Evolutionary conservation across 805 yeast species (phyloP), one percentile per base, ranked within the genome.

Genomic region (Saccharomycopsis sp.): DNA sequence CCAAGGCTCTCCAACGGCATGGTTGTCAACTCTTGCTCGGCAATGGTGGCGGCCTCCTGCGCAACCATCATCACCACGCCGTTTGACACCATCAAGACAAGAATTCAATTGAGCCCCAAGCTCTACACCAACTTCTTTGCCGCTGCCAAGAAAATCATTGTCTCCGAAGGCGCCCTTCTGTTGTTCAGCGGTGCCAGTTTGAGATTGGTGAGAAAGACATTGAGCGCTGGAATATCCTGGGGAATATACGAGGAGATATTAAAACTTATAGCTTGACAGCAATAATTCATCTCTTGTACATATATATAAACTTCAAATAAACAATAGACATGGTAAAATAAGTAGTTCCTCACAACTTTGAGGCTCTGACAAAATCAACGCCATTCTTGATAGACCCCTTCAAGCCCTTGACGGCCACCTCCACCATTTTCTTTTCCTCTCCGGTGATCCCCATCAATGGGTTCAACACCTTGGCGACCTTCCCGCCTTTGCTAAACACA

Each of bases 191-290:
- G 98, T 0, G 62, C 92, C 22, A 72, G 85, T 30, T 66, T 92
- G 51, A 67, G 98, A 49, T 67, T 92, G 37, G 69, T 80, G 4
- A 69, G 97, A 51, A 92, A 92, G 60, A 95, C 89, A 0, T 58
- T 84, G 36, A 82, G 95, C 59, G 89, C 96, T 0, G 96, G 95
- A 1, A 86, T 92, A 46, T 87, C 95, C 37, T 92, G 98, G 98
- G 85, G 95, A 45, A 79, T 92, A 18, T 92, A 89, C 57, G 98
- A 92, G 59, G 96, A 92, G 56, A 62, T 89, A 41, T 72, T 89
- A 30, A 67, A 65, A 22, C 12, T 34, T 8, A n/a, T n/a, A n/a
- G n/a, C n/a, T n/a, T n/a, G n/a, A n/a, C n/a, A n/a, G n/a, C n/a
- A n/a, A n/a, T n/a, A n/a, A n/a, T n/a, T n/a, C n/a, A n/a, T n/a